Conservation (phyloP, 306 rosid species). For the Delonix regia region DNA sequence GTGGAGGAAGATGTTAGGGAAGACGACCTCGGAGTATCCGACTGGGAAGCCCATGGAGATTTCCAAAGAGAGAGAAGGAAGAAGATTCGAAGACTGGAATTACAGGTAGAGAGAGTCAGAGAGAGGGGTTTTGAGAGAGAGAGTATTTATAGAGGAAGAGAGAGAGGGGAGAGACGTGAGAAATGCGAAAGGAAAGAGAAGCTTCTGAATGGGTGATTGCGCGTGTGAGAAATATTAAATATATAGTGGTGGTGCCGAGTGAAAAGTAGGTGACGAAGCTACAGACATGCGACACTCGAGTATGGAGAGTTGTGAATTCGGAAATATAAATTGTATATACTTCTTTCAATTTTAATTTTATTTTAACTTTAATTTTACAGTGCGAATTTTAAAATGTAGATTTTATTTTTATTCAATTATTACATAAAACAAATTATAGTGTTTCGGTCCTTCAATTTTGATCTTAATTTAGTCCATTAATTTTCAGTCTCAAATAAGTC, state of each 20-base stretch:
- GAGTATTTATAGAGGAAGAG: neutral
- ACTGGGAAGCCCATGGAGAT: constrained; percentile 81
- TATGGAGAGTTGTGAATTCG: too few species aligned
- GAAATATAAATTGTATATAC: too few species aligned
- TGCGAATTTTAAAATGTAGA: too few species aligned
- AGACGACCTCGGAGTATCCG: constrained; percentile 67
- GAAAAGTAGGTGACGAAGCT: neutral
- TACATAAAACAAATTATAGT: too few species aligned
- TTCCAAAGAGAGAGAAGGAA: constrained; percentile 10
- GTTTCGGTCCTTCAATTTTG: too few species aligned
- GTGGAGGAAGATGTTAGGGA: constrained; percentile 69
- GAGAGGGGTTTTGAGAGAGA: neutral
- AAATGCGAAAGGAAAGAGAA: constrained; percentile 34
- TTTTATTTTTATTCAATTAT: too few species aligned
- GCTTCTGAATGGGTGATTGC: constrained; percentile 36
- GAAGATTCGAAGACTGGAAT: neutral
- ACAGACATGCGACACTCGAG: neutral
- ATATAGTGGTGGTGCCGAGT: neutral
- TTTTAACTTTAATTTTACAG: too few species aligned
- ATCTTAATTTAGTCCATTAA: too few species aligned
- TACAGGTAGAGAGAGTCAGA: neutral
- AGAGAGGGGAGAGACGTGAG: neutral
- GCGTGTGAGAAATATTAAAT: neutral
- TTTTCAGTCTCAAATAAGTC: too few species aligned
- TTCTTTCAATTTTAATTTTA: too few species aligned